Evolutionary conservation across 1,284 basidiomycete species (phyloP), one percentile per base, ranked within the genome.

Genomic region (Apiotrichum mycotoxinovorans): DNA sequence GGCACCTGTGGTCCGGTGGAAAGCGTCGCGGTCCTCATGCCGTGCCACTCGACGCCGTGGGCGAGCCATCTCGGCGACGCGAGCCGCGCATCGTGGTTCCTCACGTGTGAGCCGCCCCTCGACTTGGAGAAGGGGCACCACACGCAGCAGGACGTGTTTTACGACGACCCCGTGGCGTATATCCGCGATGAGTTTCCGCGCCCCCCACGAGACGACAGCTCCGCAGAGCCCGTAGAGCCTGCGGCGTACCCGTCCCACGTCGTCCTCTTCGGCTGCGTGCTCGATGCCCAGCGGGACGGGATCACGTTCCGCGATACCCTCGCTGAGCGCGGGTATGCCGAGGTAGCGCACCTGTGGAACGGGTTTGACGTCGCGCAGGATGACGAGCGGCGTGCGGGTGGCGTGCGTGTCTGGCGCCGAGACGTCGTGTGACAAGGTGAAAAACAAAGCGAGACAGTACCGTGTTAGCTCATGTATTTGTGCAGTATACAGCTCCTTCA

Each of bases 31-130:
- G 87, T 91, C 60, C 78, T 98, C 20, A 95, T 93, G 89, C 96
- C 96, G 3, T 99, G 96, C 66, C 96, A 99, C 78, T 96, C 92
- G n/a, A 92, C 89, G 0, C 95, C 95, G 3, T 95, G 92, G 81
- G 88, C 92, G 68, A 87, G 91, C 5, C 88, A 93, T 74, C 75
- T 98, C 70, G 79, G 84, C 33, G 76, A 80, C 15, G 80, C 85
- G 40, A 79, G 87, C 12, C 80, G 81, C 61, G 4, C 11, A 7
- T 9, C 8, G 8, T 97, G 93, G 91, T 85, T 88, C 44, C 70
- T 97, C 27, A 88, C 89, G 4, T 98, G 94, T 68, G 93, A 96
- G 68, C 94, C 94, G 2, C 93, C 93, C 0, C 73, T 93, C 1
- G 75, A 1, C 26, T 15, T 15, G 23, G 14, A 12, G 17, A 30